These are phyloP conservation scores for Mycena latifolia DNA, from an alignment of 768 basidiomycete genomes.

Conservation along the genomic window DNA sequence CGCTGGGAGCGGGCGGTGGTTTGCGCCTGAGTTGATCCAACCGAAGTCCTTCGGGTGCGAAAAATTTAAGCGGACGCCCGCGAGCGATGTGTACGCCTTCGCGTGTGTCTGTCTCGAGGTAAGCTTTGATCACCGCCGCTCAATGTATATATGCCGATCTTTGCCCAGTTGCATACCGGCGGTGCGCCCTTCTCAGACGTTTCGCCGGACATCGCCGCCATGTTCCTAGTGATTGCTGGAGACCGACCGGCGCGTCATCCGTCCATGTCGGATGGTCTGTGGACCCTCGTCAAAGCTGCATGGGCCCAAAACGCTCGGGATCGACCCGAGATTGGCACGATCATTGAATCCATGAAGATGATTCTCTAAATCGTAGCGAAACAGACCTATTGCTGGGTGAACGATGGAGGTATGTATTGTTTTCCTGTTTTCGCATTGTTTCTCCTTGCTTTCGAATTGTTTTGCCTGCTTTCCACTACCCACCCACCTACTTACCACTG, in stretches of 20 bases:
- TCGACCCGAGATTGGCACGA: background rate
- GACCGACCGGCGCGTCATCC: constrained; percentile 1
- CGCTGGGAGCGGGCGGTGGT: constrained; percentile 2
- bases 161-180: constrained; percentile 4
- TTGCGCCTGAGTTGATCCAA: too few relatives aligned
- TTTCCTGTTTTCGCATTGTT: too few relatives aligned
- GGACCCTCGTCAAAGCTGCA: background rate
- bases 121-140: too few relatives aligned
- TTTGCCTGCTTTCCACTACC: too few relatives aligned
- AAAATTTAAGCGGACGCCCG: background rate
- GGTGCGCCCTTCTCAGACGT: background rate
- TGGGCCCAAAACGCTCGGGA: background rate
- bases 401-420: too few relatives aligned
- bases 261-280: background rate
- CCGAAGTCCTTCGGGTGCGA: too few relatives aligned
- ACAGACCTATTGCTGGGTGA: too few relatives aligned
- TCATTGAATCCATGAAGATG: background rate
- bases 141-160: background rate
- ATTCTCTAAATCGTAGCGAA: too few relatives aligned
- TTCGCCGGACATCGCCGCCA: background rate
- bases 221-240: constrained; percentile 6
- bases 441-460: too few relatives aligned
- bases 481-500: too few relatives aligned
- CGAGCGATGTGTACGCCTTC: background rate
- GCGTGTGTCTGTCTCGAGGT: background rate